Conservation (phyloP, 75 land plant genomes). For the Ceratopteris richardii region DNA sequence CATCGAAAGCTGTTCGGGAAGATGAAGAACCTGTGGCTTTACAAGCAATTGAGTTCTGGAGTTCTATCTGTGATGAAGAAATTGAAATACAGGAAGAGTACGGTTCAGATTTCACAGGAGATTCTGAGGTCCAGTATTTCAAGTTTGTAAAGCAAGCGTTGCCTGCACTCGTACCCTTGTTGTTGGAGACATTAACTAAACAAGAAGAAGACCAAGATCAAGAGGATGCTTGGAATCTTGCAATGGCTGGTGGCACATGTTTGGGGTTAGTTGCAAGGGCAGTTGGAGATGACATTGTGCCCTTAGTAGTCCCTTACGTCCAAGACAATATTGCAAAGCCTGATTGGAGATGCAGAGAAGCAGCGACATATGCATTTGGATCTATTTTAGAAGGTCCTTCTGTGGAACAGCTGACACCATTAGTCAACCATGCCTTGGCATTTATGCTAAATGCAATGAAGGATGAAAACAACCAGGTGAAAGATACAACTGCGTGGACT, state of each 20-base stretch:
- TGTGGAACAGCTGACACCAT: slow-evolving; percentile 43
- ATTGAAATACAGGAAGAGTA: slow-evolving; percentile 86
- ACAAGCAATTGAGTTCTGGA: slow-evolving; percentile 94
- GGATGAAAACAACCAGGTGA: slow-evolving; percentile 57
- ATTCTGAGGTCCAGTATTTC: slow-evolving; percentile 77
- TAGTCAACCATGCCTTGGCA: slow-evolving; percentile 42
- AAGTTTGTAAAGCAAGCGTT: slow-evolving; percentile 87
- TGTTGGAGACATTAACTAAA: slow-evolving; percentile 82
- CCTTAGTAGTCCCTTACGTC: slow-evolving; percentile 87
- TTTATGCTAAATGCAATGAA: slow-evolving; percentile 72
- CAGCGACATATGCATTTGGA: slow-evolving; percentile 95
- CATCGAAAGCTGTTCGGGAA: slow-evolving; percentile 82
- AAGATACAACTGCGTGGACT: slow-evolving; percentile 89
- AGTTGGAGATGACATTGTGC: slow-evolving; percentile 88
- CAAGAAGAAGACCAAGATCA: slow-evolving; percentile 94
- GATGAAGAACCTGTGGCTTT: slow-evolving; percentile 92
- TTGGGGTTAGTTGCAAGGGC: slow-evolving; percentile 87
- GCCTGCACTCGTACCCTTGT: slow-evolving; percentile 82
- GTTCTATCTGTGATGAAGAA: slow-evolving; percentile 92
- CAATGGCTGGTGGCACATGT: slow-evolving; percentile 97
- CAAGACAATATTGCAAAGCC: slow-evolving; percentile 69
- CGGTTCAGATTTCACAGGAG: slow-evolving; percentile 64
- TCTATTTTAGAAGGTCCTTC: slow-evolving; percentile 70
- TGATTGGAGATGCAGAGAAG: slow-evolving; percentile 88
- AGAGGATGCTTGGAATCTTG: slow-evolving; percentile 88